Evolutionary conservation across 352 stramenopile species (phyloP).

Genomic region (Globisporangium nunn): DNA sequence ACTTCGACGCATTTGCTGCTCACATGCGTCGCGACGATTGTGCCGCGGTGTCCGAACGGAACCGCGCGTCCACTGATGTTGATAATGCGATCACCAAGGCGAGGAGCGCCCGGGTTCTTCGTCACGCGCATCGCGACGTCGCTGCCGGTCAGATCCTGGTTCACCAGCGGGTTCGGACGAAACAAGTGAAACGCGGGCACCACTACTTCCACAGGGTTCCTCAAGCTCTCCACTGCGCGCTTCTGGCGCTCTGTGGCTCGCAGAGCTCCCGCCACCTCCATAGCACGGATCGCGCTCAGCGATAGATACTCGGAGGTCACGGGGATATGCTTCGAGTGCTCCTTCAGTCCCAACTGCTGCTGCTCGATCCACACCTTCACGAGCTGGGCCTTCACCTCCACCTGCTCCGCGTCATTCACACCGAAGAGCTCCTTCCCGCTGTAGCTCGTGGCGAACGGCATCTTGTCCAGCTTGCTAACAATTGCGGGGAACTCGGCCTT

Average conservation of each 20-base stretch:
- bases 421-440: constrained; percentile 87
- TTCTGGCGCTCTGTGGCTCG: constrained; percentile 60
- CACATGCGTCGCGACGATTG: constrained; percentile 96
- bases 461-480: constrained; percentile 81
- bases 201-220: constrained; percentile 31
- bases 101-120: constrained; percentile 65
- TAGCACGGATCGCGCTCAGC: constrained; percentile 87
- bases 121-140: constrained; percentile 53
- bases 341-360: constrained; percentile 79
- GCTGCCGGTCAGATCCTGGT: constrained; percentile 72
- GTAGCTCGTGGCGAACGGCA: constrained; percentile 88
- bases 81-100: constrained; percentile 95
- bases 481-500: constrained; percentile 91
- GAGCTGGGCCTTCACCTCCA: constrained; percentile 64
- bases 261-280: constrained; percentile 80
- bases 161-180: constrained; percentile 64
- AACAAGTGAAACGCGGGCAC: constrained; percentile 56
- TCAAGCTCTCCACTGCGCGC: constrained; percentile 23
- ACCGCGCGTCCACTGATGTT: constrained; percentile 94
- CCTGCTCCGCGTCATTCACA: constrained; percentile 33
- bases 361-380: constrained; percentile 92
- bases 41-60: constrained; percentile 96
- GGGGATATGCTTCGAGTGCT: constrained; percentile 89
- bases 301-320: constrained; percentile 92
- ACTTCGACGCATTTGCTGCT: constrained; percentile 96